These are phyloP conservation scores for Penicillium angulare DNA, from an alignment of 495 filamentous ascomycete genomes.

Conservation along the genomic window DNA sequence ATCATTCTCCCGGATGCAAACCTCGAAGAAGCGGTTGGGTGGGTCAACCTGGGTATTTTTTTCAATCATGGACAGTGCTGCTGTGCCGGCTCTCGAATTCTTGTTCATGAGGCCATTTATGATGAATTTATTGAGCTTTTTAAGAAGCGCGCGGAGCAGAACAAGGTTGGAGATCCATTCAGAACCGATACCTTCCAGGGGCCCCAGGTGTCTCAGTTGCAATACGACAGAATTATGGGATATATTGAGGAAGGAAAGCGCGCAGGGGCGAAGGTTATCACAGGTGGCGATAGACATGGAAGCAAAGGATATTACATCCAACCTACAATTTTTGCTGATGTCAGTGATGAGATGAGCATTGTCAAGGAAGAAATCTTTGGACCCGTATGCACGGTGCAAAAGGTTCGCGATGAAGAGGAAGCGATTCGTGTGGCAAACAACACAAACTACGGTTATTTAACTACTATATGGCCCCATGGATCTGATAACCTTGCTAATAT, in stretches of 20 bases:
- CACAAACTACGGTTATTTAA: constrained; percentile 69
- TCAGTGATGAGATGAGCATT: constrained; percentile 80
- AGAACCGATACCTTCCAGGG: constrained; percentile 79
- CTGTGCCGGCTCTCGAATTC: constrained; percentile 83
- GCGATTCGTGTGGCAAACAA: constrained; percentile 69
- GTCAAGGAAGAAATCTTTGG: constrained; percentile 93
- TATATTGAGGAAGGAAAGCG: constrained; percentile 82
- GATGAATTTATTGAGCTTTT: constrained; percentile 77
- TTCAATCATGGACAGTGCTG: constrained; percentile 92
- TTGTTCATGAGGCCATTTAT: constrained; percentile 63
- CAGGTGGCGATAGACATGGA: constrained; percentile 75
- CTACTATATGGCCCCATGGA: no score
- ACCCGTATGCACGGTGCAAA: constrained; percentile 79
- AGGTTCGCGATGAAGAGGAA: constrained; percentile 76
- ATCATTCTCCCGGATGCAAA: constrained; percentile 87
- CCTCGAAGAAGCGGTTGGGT: constrained; percentile 80
- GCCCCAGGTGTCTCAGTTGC: constrained; percentile 82
- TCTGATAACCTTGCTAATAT: no score
- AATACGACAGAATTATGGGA: constrained; percentile 85
- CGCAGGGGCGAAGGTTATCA: constrained; percentile 71
- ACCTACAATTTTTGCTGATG: constrained; percentile 85
- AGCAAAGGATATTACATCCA: constrained; percentile 83
- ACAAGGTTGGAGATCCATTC: constrained; percentile 83
- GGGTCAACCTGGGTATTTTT: constrained; percentile 92
- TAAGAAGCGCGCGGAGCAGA: constrained; percentile 68